Conservation (phyloP, 371 early-diverging fungal genomes). For the Rhizomucor pusillus region DNA sequence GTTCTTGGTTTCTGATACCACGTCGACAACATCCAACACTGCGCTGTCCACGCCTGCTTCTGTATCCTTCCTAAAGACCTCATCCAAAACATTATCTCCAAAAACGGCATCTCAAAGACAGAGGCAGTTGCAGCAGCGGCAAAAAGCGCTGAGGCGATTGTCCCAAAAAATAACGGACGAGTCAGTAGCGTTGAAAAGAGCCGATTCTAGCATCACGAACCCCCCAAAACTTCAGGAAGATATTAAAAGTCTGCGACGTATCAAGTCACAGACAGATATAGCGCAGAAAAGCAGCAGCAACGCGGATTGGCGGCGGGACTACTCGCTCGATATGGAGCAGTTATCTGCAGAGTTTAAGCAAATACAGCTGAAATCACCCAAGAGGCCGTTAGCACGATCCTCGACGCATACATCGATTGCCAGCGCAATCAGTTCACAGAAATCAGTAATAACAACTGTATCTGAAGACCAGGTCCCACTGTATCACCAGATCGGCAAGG, state of each 20-base stretch:
- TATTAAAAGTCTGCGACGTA: conserved; percentile 11
- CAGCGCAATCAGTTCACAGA: conserved; percentile 1
- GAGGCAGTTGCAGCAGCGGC: not conserved
- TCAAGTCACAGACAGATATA: conserved; percentile 12
- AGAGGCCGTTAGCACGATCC: not conserved
- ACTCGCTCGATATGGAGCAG: conserved; percentile 10
- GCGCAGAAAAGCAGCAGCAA: too few relatives aligned
- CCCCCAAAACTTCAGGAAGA: not conserved
- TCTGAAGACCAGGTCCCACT: conserved; percentile 5
- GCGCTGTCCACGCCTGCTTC: conserved; percentile 16
- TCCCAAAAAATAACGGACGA: not conserved
- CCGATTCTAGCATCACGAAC: not conserved
- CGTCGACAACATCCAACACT: conserved; percentile 12
- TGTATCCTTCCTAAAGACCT: conserved; percentile 8
- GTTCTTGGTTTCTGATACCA: conserved; percentile 18
- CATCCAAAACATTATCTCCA: not conserved
- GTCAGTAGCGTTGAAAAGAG: not conserved
- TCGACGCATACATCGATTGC: conserved; percentile 1
- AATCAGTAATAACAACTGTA: not conserved
- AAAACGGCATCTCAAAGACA: conserved; percentile 4
- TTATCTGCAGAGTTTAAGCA: conserved; percentile 15
- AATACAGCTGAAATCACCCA: conserved; percentile 10
- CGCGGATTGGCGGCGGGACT: too few relatives aligned
- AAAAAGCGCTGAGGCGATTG: not conserved
- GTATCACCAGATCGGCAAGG: conserved; percentile 47